Base-by-base conservation (phyloP, 306 rosid species). In the Pterocarpus macrocarpus region DNA sequence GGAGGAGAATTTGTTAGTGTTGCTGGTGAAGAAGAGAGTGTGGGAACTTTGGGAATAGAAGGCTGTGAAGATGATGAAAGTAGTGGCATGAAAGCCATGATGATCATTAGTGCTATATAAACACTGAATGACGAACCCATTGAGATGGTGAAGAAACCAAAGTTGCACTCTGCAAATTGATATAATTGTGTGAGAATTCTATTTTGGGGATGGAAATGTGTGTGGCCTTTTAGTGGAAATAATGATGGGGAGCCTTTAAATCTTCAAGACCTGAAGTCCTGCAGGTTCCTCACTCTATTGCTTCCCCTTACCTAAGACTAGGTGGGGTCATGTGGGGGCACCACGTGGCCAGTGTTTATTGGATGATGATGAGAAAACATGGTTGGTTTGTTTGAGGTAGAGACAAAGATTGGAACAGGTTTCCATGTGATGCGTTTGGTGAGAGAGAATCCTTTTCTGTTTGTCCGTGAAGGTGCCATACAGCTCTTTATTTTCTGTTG, bases 51-150 rank as follows among this genome's bases (percentile, higher is more conserved):
- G 55, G 89, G 80, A 75, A 75, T 66, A 5, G 22, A 16, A 53
- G 81, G 78, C 9, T 69, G 64, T 50, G 89, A 84, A 71, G 85
- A 71, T 39, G 84, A 67, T 83, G 85, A 82, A 76, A 80, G 79
- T 61, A 85, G 45, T 66, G 77, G 88, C 87, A 86, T 85, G 84
- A 87, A 81, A 83, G 85, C 72, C 84, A 81, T 64, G 45, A 87
- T 66, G 73, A 92, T 82, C 63, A 74, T 59, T 64, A 90, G 85
- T 43, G 79, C 55, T 61, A 75, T 68, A 64, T 78, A 78, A 76
- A 84, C 87, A 85, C 85, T 86, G 80, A 87, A 86, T 85, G 85
- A 89, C 82, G 86, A 55, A 10, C 47, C 89, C 94, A 91, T 94
- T 85, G 75, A 62, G 73, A 84, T 88, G 76, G 80, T 81, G 90